Conservation (phyloP, 2,329 filamentous ascomycete genomes). For the Malbranchea cinnamomea region DNA sequence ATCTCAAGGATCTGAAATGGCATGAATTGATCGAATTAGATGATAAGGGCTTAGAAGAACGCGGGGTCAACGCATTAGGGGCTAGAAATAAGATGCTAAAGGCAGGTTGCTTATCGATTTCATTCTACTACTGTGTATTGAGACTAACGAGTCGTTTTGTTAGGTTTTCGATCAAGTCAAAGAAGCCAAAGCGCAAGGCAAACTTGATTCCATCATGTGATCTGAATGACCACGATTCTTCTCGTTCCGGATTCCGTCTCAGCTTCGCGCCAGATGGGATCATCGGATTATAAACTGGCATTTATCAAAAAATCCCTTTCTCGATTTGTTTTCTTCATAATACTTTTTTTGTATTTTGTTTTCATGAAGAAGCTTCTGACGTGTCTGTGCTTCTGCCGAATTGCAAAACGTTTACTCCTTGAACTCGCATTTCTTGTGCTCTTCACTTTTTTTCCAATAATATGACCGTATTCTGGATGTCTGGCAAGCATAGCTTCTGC, state of each 20-base stretch:
- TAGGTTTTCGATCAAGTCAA: constrained; percentile 90
- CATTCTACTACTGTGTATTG: background rate
- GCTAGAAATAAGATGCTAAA: constrained; percentile 97
- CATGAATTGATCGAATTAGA: constrained; percentile 81
- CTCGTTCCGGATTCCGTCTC: background rate
- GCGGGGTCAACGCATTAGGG: constrained; percentile 87
- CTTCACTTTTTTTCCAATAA: too few relatives aligned
- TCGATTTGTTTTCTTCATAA: too few relatives aligned
- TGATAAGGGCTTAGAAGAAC: constrained; percentile 81
- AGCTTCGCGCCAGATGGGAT: too few relatives aligned
- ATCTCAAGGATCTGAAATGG: constrained; percentile 95
- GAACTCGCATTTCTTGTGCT: too few relatives aligned
- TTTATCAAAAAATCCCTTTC: too few relatives aligned
- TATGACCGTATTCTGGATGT: too few relatives aligned
- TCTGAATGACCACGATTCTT: background rate
- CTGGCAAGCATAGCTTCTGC: too few relatives aligned
- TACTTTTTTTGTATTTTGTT: too few relatives aligned
- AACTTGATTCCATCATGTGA: constrained; percentile 34
- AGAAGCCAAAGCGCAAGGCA: constrained; percentile 61
- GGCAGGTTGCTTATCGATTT: constrained; percentile 30
- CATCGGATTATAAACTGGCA: too few relatives aligned
- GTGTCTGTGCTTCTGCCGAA: too few relatives aligned
- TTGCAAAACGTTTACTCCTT: too few relatives aligned
- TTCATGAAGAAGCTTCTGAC: too few relatives aligned
- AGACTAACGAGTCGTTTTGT: constrained; percentile 1